Conservation (phyloP, 495 filamentous ascomycete species). For the Aspergillus indologenus region DNA sequence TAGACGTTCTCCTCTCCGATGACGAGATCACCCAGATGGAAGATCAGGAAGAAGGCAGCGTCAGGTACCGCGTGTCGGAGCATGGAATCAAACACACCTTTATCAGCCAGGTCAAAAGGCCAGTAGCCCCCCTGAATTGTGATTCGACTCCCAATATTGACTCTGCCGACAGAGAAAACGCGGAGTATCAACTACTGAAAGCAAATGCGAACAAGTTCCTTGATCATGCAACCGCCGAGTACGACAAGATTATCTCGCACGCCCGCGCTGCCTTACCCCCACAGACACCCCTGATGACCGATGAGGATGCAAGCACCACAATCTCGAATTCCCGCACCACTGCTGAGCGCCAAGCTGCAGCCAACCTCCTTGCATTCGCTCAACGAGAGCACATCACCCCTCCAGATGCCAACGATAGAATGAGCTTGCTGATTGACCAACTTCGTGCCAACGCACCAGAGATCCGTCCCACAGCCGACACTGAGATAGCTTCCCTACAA, state of each 20-base stretch:
- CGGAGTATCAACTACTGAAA: constrained; percentile 17
- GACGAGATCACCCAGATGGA: constrained; percentile 53
- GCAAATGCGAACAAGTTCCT: constrained; percentile 21
- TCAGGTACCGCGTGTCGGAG: constrained; percentile 65
- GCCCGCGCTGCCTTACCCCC: constrained; percentile 25
- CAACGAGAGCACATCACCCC: constrained; percentile 12
- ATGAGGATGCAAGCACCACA: constrained; percentile 18
- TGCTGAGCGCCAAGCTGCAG: constrained; percentile 30
- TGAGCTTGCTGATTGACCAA: constrained; percentile 30
- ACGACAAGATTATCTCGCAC: constrained; percentile 23
- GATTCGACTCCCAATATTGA: constrained; percentile 11
- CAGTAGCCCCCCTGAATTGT: constrained; percentile 12
- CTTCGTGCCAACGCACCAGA: constrained; percentile 25
- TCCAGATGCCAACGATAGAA: constrained; percentile 13
- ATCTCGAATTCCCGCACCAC: constrained; percentile 26
- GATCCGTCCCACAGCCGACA: constrained; percentile 20
- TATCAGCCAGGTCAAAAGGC: constrained; percentile 38
- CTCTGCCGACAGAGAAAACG: constrained; percentile 19
- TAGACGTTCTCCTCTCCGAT: constrained; percentile 60
- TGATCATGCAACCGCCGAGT: constrained; percentile 23
- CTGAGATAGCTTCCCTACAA: constrained; percentile 28
- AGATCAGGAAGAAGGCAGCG: constrained; percentile 51
- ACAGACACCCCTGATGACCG: constrained; percentile 8
- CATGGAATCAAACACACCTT: constrained; percentile 79
- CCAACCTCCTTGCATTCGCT: constrained; percentile 29